Conservation (phyloP, 1,139 yeast genomes). For the Taiozyma sp. region DNA sequence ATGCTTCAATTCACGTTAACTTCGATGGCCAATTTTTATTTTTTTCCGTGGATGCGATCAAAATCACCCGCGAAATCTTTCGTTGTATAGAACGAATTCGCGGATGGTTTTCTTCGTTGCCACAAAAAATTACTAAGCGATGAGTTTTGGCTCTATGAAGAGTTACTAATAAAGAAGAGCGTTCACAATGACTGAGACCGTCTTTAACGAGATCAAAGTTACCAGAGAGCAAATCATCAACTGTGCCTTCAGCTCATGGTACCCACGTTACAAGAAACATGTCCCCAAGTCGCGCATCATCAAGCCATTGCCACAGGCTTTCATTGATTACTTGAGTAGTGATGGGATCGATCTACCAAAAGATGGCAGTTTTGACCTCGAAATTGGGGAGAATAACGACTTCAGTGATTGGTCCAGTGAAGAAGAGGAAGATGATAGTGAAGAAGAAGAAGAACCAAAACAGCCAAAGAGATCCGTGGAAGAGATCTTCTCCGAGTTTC, state of each 20-base stretch:
- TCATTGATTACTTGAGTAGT: slow-evolving; percentile 61
- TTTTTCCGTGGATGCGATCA: not conserved
- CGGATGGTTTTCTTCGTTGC: not conserved
- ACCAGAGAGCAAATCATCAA: slow-evolving; percentile 48
- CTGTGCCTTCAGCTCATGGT: slow-evolving; percentile 77
- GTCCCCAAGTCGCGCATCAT: slow-evolving; percentile 51
- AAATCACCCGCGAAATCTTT: not conserved
- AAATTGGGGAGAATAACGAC: slow-evolving; percentile 45
- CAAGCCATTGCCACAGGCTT: slow-evolving; percentile 58
- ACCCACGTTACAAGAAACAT: slow-evolving; percentile 43
- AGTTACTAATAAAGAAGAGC: not conserved
- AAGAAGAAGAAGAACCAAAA: slow-evolving; percentile 12
- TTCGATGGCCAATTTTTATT: not conserved
- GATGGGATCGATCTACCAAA: slow-evolving; percentile 74
- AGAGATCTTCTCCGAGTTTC: slow-evolving; percentile 49
- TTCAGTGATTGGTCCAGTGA: slow-evolving; percentile 66
- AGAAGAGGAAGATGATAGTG: slow-evolving; percentile 24
- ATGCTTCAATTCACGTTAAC: not conserved
- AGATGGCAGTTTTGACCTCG: slow-evolving; percentile 34
- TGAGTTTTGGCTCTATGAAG: not conserved
- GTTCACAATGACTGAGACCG: slow-evolving; percentile 11
- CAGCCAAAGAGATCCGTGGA: slow-evolving; percentile 13
- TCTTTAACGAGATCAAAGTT: slow-evolving; percentile 34
- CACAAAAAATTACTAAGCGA: slow-evolving; percentile 1
- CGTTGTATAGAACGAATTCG: not conserved